Evolutionary conservation across 108 stramenopile species (phyloP), one percentile per base, ranked within the genome.

Genomic region (Fistulifera pelliculosa): DNA sequence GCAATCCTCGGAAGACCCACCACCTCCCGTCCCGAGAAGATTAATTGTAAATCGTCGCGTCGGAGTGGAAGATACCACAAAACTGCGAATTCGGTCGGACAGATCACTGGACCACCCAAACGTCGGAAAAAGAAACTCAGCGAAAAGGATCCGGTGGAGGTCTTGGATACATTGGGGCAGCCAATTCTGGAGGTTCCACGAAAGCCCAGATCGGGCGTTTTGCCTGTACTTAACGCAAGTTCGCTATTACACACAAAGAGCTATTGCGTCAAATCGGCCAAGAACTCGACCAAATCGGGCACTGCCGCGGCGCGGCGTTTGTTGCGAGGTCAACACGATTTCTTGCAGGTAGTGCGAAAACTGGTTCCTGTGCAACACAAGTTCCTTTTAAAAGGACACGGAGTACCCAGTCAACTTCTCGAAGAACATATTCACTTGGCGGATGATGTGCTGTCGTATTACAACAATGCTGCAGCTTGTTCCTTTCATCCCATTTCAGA

Each of bases 361-460:
- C 52, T 49, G 27, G 58, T 26, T 1, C n/a, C 26, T 24, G 24
- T 25, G 10, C 18, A 54, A 25, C 28, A 54, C 38, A 21, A 19
- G 14, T 66, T 49, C 31, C n/a, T 68, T 11, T 42, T 77, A 56
- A 41, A 56, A 39, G 76, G 76, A 42, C 76, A 77, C 40, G 71
- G 71, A 6, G 76, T 77, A 1, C 76, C 76, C 10, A 51, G 47
- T 8, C 42, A 60, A 17, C 45, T 77, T 8, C 61, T 77, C 40
- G 68, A 73, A 42, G 62, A 77, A 48, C 71, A 68, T 49, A 58
- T 73, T 22, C 56, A 73, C 52, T 55, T 68, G 61, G 74, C 65
- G 1, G 61, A 49, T 54, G 61, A 53, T 25, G 28, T 76, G 0
- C 50, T 74, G 57, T 17, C 40, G 14, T 54, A 64, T 17, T 71